Evolutionary conservation across 345 rosid genomes (phyloP).

Genomic region (Linum trigynum): DNA sequence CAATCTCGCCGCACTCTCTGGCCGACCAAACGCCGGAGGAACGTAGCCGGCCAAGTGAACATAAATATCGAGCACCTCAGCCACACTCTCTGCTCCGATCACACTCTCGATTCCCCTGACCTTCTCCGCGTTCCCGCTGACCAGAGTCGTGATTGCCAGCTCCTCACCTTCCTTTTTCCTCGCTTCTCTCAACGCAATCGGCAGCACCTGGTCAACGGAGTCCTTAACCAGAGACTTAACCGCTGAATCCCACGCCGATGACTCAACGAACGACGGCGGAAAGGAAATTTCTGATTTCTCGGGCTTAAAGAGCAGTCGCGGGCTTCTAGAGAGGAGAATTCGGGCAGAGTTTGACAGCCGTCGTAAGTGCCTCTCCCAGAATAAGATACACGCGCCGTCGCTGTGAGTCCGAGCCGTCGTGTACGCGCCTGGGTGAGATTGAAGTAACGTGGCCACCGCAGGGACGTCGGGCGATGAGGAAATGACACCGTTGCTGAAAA

Average conservation of each 20-base stretch:
- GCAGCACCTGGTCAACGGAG: constrained; percentile 34
- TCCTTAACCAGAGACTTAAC: constrained; percentile 35
- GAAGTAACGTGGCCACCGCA: constrained; percentile 48
- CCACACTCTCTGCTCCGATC: constrained; percentile 15
- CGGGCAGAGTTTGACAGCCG: constrained; percentile 49
- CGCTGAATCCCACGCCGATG: constrained; percentile 29
- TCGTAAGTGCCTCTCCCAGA: constrained; percentile 61
- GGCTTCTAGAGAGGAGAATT: constrained; percentile 41
- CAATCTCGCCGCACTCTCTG: constrained; percentile 46
- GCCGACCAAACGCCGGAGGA: constrained; percentile 44
- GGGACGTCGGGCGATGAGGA: constrained; percentile 33
- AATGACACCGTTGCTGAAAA: constrained; percentile 52
- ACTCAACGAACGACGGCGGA: constrained; percentile 10
- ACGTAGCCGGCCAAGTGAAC: constrained; percentile 51
- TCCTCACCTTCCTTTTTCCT: constrained; percentile 38
- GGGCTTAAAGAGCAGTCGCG: constrained; percentile 33
- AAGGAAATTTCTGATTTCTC: neutral
- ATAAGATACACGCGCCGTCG: constrained; percentile 40
- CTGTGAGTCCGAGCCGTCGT: constrained; percentile 69
- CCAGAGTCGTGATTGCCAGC: constrained; percentile 63
- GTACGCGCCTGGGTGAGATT: constrained; percentile 64
- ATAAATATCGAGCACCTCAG: constrained; percentile 39
- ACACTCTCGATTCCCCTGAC: constrained; percentile 18
- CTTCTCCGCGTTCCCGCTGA: constrained; percentile 44
- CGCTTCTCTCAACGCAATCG: constrained; percentile 27